Evolutionary conservation across 2,329 filamentous ascomycete genomes (phyloP).

Genomic region (Myriosclerotinia scirpicola): DNA sequence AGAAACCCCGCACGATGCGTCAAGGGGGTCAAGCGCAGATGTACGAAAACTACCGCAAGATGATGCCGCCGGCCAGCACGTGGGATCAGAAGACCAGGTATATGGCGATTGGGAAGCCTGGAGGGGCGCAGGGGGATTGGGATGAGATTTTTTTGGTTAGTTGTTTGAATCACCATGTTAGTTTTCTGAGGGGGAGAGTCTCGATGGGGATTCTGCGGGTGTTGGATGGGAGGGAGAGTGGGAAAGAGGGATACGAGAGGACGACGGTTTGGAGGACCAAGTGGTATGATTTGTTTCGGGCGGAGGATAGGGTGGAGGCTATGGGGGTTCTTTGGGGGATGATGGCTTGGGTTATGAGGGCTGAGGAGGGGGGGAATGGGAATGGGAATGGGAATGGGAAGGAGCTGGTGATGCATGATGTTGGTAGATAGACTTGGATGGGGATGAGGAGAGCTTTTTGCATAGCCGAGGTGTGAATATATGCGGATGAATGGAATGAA

Average conservation of each 20-base stretch:
- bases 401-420: slow-evolving; percentile 28
- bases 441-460: not conserved
- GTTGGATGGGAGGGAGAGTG: slow-evolving; percentile 51
- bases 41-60: slow-evolving; percentile 64
- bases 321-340: slow-evolving; percentile 59
- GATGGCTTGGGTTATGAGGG: slow-evolving; percentile 60
- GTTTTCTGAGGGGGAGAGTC: slow-evolving; percentile 58
- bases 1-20: slow-evolving; percentile 27
- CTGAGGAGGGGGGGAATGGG: slow-evolving; percentile 22
- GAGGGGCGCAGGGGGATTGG: slow-evolving; percentile 53
- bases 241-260: slow-evolving; percentile 40
- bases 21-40: slow-evolving; percentile 49
- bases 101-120: slow-evolving; percentile 53
- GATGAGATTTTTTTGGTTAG: slow-evolving; percentile 64
- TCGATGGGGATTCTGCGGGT: slow-evolving; percentile 54
- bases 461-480: not conserved
- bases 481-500: not conserved
- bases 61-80: slow-evolving; percentile 55
- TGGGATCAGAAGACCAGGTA: slow-evolving; percentile 64
- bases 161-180: slow-evolving; percentile 61
- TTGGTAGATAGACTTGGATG: slow-evolving; percentile 20
- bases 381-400: slow-evolving; percentile 16
- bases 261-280: slow-evolving; percentile 57
- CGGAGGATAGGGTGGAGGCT: slow-evolving; percentile 55
- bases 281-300: slow-evolving; percentile 62